Evolutionary conservation across 2,329 filamentous ascomycete genomes (phyloP).

Genomic region (Venturia carpophila): DNA sequence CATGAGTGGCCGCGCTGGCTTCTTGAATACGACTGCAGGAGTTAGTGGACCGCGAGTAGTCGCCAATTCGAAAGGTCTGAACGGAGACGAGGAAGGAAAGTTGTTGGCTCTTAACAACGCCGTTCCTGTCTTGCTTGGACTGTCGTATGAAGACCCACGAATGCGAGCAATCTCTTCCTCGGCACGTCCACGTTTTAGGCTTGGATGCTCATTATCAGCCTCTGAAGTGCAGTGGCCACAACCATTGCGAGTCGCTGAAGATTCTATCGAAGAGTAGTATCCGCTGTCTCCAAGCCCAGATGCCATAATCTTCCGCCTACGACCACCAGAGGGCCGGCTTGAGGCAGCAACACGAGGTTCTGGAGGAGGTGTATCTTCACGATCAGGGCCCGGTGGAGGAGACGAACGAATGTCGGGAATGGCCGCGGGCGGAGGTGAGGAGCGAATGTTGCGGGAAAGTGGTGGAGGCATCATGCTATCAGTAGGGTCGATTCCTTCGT

Average conservation of each 20-base stretch:
- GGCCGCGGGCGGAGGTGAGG: conserved; percentile 60
- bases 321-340: conserved; percentile 16
- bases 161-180: conserved; percentile 94
- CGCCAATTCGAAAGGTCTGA: conserved; percentile 27
- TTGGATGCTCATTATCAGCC: conserved; percentile 61
- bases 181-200: conserved; percentile 79
- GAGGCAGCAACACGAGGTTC: conserved; percentile 39
- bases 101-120: conserved; percentile 26
- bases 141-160: conserved; percentile 86
- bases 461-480: conserved; percentile 35
- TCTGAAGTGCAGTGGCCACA: conserved; percentile 62
- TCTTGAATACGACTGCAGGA: conserved; percentile 74
- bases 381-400: conserved; percentile 74
- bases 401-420: conserved; percentile 68
- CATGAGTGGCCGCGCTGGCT: conserved; percentile 54
- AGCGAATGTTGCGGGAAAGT: conserved; percentile 44
- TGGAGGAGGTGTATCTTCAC: conserved; percentile 45
- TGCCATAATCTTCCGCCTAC: conserved; percentile 60
- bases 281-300: conserved; percentile 80
- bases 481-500: conserved; percentile 39
- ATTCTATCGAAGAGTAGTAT: conserved; percentile 89
- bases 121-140: conserved; percentile 63
- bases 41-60: conserved; percentile 62
- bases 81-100: conserved; percentile 36
- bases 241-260: conserved; percentile 69